Evolutionary conservation across 139 green algal species (phyloP).

Genomic region (Chlamydomonas schloesseri): DNA sequence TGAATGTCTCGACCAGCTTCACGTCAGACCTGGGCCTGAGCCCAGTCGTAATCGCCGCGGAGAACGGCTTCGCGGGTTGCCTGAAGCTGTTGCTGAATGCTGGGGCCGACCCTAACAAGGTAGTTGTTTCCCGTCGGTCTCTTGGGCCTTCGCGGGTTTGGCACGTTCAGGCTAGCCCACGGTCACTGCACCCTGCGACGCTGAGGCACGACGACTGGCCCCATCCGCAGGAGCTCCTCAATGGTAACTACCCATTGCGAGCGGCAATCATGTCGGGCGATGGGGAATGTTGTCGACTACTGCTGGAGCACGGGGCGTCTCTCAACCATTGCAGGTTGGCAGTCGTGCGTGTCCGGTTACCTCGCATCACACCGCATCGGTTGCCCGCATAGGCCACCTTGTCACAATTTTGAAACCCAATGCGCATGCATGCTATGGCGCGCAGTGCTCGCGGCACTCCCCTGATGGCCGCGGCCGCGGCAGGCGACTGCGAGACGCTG

Average conservation of each 20-base stretch:
- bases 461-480: conserved; percentile 21
- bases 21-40: background rate
- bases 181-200: too few relatives aligned
- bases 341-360: too few relatives aligned
- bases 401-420: too few relatives aligned
- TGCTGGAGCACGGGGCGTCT: conserved; percentile 11
- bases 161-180: too few relatives aligned
- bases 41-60: background rate
- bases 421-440: too few relatives aligned
- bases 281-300: conserved; percentile 7
- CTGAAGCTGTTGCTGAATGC: background rate
- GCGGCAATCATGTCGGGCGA: conserved; percentile 27
- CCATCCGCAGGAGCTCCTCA: background rate
- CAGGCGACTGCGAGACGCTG: conserved; percentile 33
- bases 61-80: conserved; percentile 9
- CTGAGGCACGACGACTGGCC: too few relatives aligned
- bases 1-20: background rate
- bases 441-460: conserved; percentile 14
- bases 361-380: too few relatives aligned
- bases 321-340: conserved; percentile 21
- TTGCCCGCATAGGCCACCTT: too few relatives aligned
- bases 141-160: too few relatives aligned
- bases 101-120: too few relatives aligned
- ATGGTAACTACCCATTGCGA: conserved; percentile 34
- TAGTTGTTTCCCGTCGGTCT: too few relatives aligned